These are phyloP conservation scores for Solanum etuberosum DNA, from an alignment of 257 asterid genomes.

Conservation along the genomic window DNA sequence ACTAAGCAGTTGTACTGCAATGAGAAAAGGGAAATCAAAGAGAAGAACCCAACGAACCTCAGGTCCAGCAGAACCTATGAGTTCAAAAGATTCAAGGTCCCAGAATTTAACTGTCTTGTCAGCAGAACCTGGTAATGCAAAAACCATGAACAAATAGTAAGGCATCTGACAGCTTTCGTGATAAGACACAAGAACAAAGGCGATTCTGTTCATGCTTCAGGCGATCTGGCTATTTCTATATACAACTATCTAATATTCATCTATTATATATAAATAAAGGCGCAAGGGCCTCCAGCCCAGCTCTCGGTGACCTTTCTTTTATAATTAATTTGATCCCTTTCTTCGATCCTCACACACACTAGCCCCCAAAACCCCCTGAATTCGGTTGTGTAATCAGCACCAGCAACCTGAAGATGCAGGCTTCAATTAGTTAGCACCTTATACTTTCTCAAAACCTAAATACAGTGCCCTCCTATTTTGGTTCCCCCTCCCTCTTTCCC, in stretches of 20 bases:
- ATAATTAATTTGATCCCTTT: neutral
- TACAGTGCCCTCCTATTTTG: neutral
- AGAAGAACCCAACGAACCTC: constrained; percentile 43
- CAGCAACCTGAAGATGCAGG: neutral
- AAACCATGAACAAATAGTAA: constrained; percentile 2
- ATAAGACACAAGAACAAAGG: neutral
- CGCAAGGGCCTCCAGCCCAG: neutral
- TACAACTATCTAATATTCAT: neutral
- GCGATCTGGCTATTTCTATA: neutral
- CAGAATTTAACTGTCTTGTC: constrained; percentile 94
- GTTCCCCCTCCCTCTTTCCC: neutral
- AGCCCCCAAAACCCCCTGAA: neutral
- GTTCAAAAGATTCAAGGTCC: constrained; percentile 99
- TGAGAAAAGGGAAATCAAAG: neutral
- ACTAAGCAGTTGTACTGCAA: neutral
- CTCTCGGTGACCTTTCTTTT: neutral
- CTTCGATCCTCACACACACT: neutral
- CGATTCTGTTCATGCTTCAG: neutral
- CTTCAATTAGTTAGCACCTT: neutral
- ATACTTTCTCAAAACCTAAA: neutral
- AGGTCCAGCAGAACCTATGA: constrained; percentile 90
- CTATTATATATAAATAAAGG: neutral
- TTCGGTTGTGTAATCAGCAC: neutral
- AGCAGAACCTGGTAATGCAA: constrained; percentile 68
- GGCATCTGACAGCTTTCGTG: neutral